These are phyloP conservation scores for Lactifluus rugatus DNA, from an alignment of 768 basidiomycete species.

Conservation along the genomic window DNA sequence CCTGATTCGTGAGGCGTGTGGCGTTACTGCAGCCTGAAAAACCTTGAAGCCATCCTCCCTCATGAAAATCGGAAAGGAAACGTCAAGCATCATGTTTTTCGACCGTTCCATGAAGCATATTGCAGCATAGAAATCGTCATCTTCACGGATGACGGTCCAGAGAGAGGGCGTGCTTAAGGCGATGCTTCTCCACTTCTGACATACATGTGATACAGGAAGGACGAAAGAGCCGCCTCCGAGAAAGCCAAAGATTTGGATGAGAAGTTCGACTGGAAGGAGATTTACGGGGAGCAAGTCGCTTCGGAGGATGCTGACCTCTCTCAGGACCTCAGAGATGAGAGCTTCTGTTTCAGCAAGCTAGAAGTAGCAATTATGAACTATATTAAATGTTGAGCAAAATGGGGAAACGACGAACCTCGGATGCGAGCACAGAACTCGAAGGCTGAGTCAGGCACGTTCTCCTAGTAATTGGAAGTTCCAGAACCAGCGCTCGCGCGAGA, in stretches of 20 bases:
- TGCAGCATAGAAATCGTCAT: neutral
- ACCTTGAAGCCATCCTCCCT: neutral
- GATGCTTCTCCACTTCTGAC: constrained; percentile 2
- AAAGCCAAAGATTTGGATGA: constrained; percentile 5
- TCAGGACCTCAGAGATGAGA: neutral
- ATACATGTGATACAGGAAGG: constrained; percentile 6
- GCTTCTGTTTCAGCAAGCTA: constrained; percentile 5
- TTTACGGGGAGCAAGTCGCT: neutral
- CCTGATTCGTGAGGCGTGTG: neutral
- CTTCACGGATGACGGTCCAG: constrained; percentile 9
- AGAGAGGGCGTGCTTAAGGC: neutral
- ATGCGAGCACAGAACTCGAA: neutral
- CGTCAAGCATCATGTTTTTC: neutral
- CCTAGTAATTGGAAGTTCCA: constrained; percentile 1
- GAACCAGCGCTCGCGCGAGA: neutral
- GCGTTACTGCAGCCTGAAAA: neutral
- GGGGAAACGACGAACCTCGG: neutral
- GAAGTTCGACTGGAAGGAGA: constrained; percentile 9
- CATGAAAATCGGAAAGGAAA: constrained; percentile 1
- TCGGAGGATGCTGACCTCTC: neutral
- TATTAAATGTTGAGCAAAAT: too few relatives aligned
- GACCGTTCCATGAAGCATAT: neutral
- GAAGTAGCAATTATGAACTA: neutral
- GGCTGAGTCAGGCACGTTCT: neutral
- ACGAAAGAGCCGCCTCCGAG: neutral